These are phyloP conservation scores for Podila minutissima DNA, from an alignment of 192 early-diverging fungal genomes.

Conservation along the genomic window DNA sequence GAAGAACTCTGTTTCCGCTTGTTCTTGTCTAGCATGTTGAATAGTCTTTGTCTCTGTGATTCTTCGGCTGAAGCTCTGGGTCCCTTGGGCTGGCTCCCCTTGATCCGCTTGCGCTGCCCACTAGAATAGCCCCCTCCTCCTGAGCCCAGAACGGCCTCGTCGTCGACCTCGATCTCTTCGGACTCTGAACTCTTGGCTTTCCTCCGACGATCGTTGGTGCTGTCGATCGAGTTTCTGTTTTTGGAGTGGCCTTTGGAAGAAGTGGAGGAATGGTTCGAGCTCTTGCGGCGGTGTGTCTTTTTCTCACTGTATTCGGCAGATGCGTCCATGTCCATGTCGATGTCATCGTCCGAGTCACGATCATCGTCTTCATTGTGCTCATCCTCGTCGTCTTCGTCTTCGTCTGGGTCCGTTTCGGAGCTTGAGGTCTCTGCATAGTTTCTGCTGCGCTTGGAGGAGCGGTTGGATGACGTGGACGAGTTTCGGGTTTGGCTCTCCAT, in stretches of 20 bases:
- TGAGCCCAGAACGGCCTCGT: conserved; percentile 31
- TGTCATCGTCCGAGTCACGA: conserved; percentile 18
- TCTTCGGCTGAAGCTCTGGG: conserved; percentile 29
- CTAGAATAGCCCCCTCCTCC: conserved; percentile 3
- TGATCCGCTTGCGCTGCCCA: conserved; percentile 18
- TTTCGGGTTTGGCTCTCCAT: conserved; percentile 17
- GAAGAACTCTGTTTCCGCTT: conserved; percentile 23
- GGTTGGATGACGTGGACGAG: not conserved
- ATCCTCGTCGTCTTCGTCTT: conserved; percentile 21
- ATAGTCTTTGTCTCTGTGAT: conserved; percentile 33
- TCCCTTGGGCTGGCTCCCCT: conserved; percentile 1
- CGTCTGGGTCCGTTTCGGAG: conserved; percentile 27
- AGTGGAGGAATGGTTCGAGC: conserved; percentile 3
- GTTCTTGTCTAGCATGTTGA: conserved; percentile 32
- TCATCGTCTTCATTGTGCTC: conserved; percentile 5
- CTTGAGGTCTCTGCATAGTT: conserved; percentile 24
- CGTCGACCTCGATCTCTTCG: conserved; percentile 47
- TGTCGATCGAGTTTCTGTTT: conserved; percentile 8
- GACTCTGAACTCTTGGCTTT: conserved; percentile 29
- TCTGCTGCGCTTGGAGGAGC: conserved; percentile 27
- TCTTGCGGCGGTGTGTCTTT: conserved; percentile 4
- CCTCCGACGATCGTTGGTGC: conserved; percentile 12
- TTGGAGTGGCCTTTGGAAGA: conserved; percentile 9
- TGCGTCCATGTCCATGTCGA: conserved; percentile 9
- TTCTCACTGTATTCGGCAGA: conserved; percentile 13